phyloP scores from a whole-genome alignment of 2,329 filamentous ascomycete genomes.

The Penicillium verrucosum region DNA sequence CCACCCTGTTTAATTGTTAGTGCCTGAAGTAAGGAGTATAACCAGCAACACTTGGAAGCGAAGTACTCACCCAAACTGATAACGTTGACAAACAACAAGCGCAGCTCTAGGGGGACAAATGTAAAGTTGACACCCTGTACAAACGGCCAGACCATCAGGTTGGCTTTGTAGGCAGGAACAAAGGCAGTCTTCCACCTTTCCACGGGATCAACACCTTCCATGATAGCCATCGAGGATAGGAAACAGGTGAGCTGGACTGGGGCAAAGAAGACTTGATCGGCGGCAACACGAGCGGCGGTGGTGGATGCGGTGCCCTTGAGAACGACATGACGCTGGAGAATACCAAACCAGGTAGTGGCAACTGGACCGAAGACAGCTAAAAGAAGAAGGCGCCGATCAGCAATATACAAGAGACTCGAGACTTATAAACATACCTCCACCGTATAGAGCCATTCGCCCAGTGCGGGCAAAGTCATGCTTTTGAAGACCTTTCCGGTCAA shows the following conservation, averaged over 20 bases:
- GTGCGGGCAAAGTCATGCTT: slow-evolving; percentile 65
- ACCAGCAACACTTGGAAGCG: background rate
- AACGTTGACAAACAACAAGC: slow-evolving; percentile 82
- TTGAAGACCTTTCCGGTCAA: slow-evolving; percentile 74
- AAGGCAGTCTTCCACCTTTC: slow-evolving; percentile 74
- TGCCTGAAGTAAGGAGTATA: background rate
- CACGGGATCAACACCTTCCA: slow-evolving; percentile 65
- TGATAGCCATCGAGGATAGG: slow-evolving; percentile 75
- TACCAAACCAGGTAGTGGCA: slow-evolving; percentile 80
- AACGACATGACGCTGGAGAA: slow-evolving; percentile 71
- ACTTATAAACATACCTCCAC: slow-evolving; percentile 41
- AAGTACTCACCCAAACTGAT: slow-evolving; percentile 61
- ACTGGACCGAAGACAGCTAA: slow-evolving; percentile 76
- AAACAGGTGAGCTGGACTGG: slow-evolving; percentile 80
- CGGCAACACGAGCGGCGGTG: slow-evolving; percentile 71
- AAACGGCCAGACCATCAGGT: slow-evolving; percentile 83
- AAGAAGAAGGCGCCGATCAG: slow-evolving; percentile 1
- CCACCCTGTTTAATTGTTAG: slow-evolving; percentile 45
- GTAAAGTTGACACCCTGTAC: slow-evolving; percentile 88
- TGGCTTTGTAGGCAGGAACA: slow-evolving; percentile 68
- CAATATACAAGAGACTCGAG: background rate
- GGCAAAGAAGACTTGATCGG: slow-evolving; percentile 80
- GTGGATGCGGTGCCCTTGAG: slow-evolving; percentile 63
- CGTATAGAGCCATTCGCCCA: slow-evolving; percentile 49
- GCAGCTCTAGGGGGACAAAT: slow-evolving; percentile 76